Percentiles rank a stretch among this genome's conserved stretches.
phyloP scores from a whole-genome alignment of 116 monocot genomes.

The Papilionanthe hybrid region DNA sequence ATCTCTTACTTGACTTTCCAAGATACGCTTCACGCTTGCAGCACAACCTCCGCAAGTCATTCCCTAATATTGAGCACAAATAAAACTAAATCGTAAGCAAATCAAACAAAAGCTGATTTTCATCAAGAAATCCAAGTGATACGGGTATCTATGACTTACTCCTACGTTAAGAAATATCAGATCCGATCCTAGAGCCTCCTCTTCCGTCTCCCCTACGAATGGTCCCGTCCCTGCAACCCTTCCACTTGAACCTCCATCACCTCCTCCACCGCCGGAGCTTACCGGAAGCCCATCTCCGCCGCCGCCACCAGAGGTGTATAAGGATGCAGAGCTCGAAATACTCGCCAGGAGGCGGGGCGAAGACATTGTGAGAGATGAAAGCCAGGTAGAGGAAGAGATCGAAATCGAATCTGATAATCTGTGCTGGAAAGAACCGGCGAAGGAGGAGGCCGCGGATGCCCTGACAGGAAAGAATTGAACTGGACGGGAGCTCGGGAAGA shows the following conservation, averaged over 20 bases:
- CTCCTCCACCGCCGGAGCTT: conserved; percentile 13
- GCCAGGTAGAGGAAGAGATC: conserved; percentile 1
- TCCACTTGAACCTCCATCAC: conserved; percentile 13
- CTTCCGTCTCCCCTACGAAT: conserved; percentile 14
- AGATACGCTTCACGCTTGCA: neutral
- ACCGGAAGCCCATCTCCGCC: conserved; percentile 12
- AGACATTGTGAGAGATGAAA: neutral
- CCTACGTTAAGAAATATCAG: conserved; percentile 37
- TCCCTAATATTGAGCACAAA: conserved; percentile 17
- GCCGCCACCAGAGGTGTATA: conserved; percentile 17
- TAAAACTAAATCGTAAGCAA: neutral
- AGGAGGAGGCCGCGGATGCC: neutral
- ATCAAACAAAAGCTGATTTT: neutral
- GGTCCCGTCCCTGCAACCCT: conserved; percentile 9
- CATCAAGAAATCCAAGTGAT: neutral
- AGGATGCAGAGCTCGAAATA: conserved; percentile 9
- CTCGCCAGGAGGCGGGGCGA: neutral
- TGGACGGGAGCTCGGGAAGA: neutral
- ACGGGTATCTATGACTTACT: conserved; percentile 1
- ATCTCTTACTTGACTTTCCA: too few species aligned
- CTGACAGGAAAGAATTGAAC: neutral
- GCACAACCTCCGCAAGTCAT: conserved; percentile 59
- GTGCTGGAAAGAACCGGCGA: neutral
- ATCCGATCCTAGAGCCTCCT: conserved; percentile 11
- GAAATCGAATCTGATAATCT: neutral